Evolutionary conservation across 1,284 basidiomycete genomes (phyloP).

Genomic region (Fomitiporia mediterranea): DNA sequence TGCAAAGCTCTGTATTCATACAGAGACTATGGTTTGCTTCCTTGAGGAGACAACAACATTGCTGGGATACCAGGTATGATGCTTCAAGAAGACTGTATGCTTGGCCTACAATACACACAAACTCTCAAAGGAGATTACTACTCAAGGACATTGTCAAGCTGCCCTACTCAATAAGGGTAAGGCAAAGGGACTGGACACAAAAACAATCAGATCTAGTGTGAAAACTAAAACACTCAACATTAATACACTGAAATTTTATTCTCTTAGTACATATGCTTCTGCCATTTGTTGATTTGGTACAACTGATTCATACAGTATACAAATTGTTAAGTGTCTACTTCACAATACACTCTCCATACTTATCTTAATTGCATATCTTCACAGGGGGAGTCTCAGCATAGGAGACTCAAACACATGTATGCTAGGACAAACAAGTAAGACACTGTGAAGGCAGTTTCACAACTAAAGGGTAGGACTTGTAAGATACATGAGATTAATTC

Average conservation of each 20-base stretch:
- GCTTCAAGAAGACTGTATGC: conserved; percentile 25
- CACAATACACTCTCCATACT: too few relatives aligned
- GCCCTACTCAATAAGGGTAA: not conserved
- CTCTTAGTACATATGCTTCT: conserved; percentile 30
- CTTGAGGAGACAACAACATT: conserved; percentile 24
- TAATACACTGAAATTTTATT: conserved; percentile 32
- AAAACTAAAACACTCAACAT: conserved; percentile 26
- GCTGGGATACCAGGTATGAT: conserved; percentile 27
- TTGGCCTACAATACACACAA: conserved; percentile 25
- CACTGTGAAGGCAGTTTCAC: conserved; percentile 27
- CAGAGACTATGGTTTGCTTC: conserved; percentile 24
- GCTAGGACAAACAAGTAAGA: conserved; percentile 30
- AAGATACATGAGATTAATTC: conserved; percentile 15
- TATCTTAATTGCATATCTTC: too few relatives aligned
- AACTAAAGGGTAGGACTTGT: conserved; percentile 22
- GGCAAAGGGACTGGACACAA: not conserved
- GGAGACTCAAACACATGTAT: conserved; percentile 33
- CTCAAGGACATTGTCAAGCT: conserved; percentile 4
- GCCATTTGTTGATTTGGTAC: conserved; percentile 31
- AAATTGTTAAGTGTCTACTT: conserved; percentile 33
- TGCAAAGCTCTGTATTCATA: conserved; percentile 33
- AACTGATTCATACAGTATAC: conserved; percentile 33
- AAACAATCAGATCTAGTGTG: not conserved
- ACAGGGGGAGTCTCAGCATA: conserved; percentile 34
- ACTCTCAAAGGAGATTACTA: conserved; percentile 14